phyloP scores from a whole-genome alignment of 2,329 filamentous ascomycete species.

The Corynespora cassiicola region DNA sequence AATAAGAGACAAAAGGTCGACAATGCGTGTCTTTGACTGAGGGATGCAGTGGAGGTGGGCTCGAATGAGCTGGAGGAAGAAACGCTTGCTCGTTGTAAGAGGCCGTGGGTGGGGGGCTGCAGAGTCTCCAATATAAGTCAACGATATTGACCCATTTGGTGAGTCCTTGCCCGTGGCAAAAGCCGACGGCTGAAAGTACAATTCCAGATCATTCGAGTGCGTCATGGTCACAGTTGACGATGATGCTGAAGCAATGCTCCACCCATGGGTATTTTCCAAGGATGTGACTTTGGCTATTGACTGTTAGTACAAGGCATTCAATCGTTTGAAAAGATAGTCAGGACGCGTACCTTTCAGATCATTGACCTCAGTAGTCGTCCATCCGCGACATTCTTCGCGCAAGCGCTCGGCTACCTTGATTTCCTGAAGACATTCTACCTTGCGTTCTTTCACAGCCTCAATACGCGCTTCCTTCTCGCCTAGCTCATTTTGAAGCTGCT shows the following conservation, averaged over 20 bases:
- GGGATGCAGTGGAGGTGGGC: conserved; percentile 69
- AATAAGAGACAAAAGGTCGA: conserved; percentile 65
- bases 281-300: conserved; percentile 66
- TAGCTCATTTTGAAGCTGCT: conserved; percentile 70
- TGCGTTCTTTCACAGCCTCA: conserved; percentile 68
- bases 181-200: conserved; percentile 72
- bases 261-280: conserved; percentile 72
- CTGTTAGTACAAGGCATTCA: conserved; percentile 43
- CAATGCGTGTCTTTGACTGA: conserved; percentile 64
- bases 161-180: conserved; percentile 60
- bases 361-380: conserved; percentile 82
- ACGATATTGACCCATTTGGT: conserved; percentile 62
- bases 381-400: conserved; percentile 87
- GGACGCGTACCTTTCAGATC: conserved; percentile 75
- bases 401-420: conserved; percentile 84
- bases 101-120: conserved; percentile 61
- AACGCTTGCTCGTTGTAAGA: conserved; percentile 71
- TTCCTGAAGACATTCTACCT: conserved; percentile 72
- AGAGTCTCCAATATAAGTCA: conserved; percentile 72
- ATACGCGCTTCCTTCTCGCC: conserved; percentile 71
- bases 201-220: conserved; percentile 74
- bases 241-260: conserved; percentile 72
- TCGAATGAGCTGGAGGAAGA: conserved; percentile 76
- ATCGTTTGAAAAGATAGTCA: not conserved
- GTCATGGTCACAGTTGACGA: conserved; percentile 71